Percentiles rank a stretch among this genome's conserved stretches.
Conservation (phyloP, 495 filamentous ascomycete genomes). For the Penicillium mononematosum region DNA sequence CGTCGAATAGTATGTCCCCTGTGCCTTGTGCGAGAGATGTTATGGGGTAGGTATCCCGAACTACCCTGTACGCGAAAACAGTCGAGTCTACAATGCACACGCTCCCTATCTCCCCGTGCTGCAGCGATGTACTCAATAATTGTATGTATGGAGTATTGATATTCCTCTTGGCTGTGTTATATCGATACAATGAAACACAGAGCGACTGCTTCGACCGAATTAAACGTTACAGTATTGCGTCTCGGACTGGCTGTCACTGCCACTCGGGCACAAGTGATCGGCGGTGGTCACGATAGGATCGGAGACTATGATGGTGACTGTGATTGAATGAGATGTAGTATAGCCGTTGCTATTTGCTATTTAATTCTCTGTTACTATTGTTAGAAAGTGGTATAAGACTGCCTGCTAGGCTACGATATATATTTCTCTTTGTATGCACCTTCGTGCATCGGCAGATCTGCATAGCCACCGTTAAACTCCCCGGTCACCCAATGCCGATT, state of each 20-base stretch:
- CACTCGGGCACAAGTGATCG: conserved; percentile 8
- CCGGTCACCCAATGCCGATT: not conserved
- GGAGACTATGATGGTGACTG: conserved; percentile 3
- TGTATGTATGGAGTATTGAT: not conserved
- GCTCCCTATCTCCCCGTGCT: not conserved
- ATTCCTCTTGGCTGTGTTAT: conserved; percentile 1
- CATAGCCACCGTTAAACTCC: conserved; percentile 10
- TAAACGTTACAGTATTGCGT: conserved; percentile 3
- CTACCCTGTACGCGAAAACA: not conserved
- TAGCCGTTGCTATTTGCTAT: not conserved
- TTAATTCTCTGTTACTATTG: conserved; percentile 2
- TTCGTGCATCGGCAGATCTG: conserved; percentile 6
- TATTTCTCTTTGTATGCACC: not conserved
- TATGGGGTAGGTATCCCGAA: conserved; percentile 8
- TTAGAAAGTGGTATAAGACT: conserved; percentile 8
- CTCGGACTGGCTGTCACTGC: conserved; percentile 6
- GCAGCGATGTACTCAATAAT: not conserved
- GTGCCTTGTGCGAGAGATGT: not conserved
- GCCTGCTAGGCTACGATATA: conserved; percentile 12
- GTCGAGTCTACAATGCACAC: conserved; percentile 8
- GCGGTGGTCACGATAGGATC: conserved; percentile 3
- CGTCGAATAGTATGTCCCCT: not conserved
- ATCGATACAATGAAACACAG: not conserved
- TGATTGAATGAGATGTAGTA: not conserved
- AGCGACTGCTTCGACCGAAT: not conserved